phyloP scores from a whole-genome alignment of 2,329 filamentous ascomycete genomes.

The Nemania abortiva region DNA sequence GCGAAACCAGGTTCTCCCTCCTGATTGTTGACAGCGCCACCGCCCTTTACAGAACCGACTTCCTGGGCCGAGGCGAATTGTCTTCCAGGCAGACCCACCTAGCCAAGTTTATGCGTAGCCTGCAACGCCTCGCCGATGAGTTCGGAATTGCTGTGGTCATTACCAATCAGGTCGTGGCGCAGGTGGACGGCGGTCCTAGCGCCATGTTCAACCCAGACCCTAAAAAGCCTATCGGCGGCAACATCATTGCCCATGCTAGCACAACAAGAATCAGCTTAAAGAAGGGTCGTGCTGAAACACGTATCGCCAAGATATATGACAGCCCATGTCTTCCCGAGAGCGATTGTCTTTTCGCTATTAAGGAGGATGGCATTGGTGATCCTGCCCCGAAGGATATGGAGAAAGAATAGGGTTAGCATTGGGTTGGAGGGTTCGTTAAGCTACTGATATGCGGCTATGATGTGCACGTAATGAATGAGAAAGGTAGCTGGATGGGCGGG shows the following conservation, averaged over 20 bases:
- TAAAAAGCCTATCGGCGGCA: slow-evolving; percentile 98
- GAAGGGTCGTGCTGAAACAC: slow-evolving; percentile 93
- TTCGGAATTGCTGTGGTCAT: slow-evolving; percentile 99
- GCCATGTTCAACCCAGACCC: slow-evolving; percentile 99
- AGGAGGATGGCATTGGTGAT: slow-evolving; percentile 96
- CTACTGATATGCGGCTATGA: slow-evolving; percentile 7
- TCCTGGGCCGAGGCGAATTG: slow-evolving; percentile 94
- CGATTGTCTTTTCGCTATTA: slow-evolving; percentile 96
- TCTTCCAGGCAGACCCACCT: slow-evolving; percentile 92
- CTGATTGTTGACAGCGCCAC: slow-evolving; percentile 97
- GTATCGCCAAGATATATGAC: slow-evolving; percentile 99
- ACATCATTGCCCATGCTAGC: slow-evolving; percentile 98
- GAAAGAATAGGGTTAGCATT: slow-evolving; percentile 61
- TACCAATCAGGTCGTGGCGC: slow-evolving; percentile 97
- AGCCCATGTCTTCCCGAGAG: slow-evolving; percentile 96
- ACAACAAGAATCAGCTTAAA: slow-evolving; percentile 95
- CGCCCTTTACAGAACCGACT: slow-evolving; percentile 94
- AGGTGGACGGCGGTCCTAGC: slow-evolving; percentile 95
- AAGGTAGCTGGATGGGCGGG: slow-evolving; percentile 20
- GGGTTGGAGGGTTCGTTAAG: slow-evolving; percentile 2
- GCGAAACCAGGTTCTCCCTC: slow-evolving; percentile 95
- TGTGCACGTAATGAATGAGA: slow-evolving; percentile 26
- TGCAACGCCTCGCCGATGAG: slow-evolving; percentile 81
- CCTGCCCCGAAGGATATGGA: slow-evolving; percentile 95
- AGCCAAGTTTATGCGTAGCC: slow-evolving; percentile 87